These are phyloP conservation scores for Malus hybrid DNA, from an alignment of 331 rosid species.

Conservation along the genomic window DNA sequence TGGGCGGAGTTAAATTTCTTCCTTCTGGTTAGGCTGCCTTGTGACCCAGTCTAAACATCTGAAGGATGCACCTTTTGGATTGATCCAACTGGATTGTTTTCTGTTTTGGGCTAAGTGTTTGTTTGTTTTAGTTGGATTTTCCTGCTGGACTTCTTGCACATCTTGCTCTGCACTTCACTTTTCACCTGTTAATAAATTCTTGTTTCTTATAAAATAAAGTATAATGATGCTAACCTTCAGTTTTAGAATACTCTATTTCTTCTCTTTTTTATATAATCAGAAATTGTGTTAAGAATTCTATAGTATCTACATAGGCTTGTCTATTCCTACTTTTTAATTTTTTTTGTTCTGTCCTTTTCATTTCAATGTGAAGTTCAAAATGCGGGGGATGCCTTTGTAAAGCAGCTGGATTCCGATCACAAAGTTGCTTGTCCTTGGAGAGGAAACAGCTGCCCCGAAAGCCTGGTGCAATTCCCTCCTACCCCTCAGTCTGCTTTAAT, in stretches of 20 bases:
- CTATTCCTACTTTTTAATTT: slow-evolving; percentile 2
- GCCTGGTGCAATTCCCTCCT: slow-evolving; percentile 98
- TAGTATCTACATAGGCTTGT: slow-evolving; percentile 6
- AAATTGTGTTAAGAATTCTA: slow-evolving; percentile 1
- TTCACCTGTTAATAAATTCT: neutral
- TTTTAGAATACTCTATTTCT: neutral
- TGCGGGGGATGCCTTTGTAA: slow-evolving; percentile 69
- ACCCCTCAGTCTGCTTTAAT: slow-evolving; percentile 81
- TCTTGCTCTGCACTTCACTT: neutral
- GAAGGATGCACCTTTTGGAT: neutral
- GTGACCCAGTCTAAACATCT: neutral
- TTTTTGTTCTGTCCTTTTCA: slow-evolving; percentile 11
- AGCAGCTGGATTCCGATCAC: slow-evolving; percentile 82
- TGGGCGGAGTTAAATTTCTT: neutral
- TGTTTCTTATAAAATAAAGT: neutral
- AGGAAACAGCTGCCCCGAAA: slow-evolving; percentile 94
- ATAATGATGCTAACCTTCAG: neutral
- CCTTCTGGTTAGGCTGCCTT: neutral
- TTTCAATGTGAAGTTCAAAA: slow-evolving; percentile 55
- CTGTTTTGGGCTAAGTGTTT: neutral
- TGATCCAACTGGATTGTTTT: neutral
- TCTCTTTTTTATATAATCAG: neutral
- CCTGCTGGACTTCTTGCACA: neutral
- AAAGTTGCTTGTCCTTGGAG: slow-evolving; percentile 82
- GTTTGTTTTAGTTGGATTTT: neutral